These are phyloP conservation scores for Pseudocercospora pini-densiflorae DNA, from an alignment of 2,329 filamentous ascomycete species.

Conservation along the genomic window DNA sequence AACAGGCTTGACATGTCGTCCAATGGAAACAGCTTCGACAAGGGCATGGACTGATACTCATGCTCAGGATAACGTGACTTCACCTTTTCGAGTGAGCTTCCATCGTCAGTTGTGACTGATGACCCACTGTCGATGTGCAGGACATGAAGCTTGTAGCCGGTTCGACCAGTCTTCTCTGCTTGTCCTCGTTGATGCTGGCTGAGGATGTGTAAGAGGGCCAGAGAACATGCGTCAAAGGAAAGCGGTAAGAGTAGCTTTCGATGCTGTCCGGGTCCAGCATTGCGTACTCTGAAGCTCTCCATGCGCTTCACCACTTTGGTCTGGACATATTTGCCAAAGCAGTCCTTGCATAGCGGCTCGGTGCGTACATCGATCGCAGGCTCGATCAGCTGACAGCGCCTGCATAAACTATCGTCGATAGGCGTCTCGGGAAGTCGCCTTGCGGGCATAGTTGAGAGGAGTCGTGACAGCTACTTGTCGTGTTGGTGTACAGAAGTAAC, in stretches of 20 bases:
- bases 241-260: conserved; percentile 74
- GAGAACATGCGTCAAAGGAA: conserved; percentile 82
- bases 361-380: conserved; percentile 60
- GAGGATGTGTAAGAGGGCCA: conserved; percentile 75
- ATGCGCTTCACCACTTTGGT: conserved; percentile 82
- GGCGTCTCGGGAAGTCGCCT: conserved; percentile 23
- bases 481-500: neutral
- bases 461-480: neutral
- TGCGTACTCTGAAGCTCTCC: conserved; percentile 63
- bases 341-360: conserved; percentile 68
- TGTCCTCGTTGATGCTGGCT: conserved; percentile 71
- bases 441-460: conserved; percentile 32
- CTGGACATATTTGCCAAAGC: conserved; percentile 77
- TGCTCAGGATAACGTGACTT: conserved; percentile 68
- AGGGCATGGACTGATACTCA: conserved; percentile 23
- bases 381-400: conserved; percentile 59
- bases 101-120: conserved; percentile 44
- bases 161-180: conserved; percentile 64
- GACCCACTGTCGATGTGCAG: conserved; percentile 50
- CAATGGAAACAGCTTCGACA: conserved; percentile 23
- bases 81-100: conserved; percentile 44
- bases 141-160: conserved; percentile 70
- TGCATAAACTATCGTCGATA: conserved; percentile 49
- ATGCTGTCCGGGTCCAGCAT: conserved; percentile 49
- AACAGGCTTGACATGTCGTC: conserved; percentile 21